Evolutionary conservation across 2,329 filamentous ascomycete genomes (phyloP).

Genomic region (Cercospora nicotianae): DNA sequence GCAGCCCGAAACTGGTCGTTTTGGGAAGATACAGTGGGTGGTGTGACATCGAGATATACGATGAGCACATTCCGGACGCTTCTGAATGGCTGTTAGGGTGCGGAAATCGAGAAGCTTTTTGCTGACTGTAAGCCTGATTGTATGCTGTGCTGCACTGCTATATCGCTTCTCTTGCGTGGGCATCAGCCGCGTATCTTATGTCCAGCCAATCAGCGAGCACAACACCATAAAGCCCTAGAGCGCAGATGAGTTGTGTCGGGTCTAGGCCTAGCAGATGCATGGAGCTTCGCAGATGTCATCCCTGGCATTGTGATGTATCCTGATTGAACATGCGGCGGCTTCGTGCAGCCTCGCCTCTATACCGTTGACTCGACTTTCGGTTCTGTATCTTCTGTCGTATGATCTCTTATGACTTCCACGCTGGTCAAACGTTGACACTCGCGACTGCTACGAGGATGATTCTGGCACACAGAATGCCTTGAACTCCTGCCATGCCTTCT

Average conservation of each 20-base stretch:
- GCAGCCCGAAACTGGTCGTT: neutral
- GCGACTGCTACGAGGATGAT: conserved; percentile 3
- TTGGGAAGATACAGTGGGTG: neutral
- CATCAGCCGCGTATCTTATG: neutral
- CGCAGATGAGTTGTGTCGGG: neutral
- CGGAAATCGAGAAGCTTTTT: neutral
- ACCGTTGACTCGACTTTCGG: neutral
- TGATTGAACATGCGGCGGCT: neutral
- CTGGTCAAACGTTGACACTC: neutral
- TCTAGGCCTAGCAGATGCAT: neutral
- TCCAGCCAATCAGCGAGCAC: neutral
- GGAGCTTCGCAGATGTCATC: neutral
- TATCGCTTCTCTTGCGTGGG: neutral
- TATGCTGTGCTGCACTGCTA: neutral
- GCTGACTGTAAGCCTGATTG: neutral
- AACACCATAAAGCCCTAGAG: neutral
- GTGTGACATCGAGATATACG: neutral
- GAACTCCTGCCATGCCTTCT: conserved; percentile 56
- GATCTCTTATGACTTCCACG: neutral
- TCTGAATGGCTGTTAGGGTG: neutral
- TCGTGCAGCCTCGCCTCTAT: neutral
- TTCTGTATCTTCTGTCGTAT: neutral
- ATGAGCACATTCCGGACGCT: neutral
- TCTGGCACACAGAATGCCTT: conserved; percentile 38
- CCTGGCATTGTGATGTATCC: neutral